Conservation (phyloP, 1,284 basidiomycete genomes). For the Anthracocystis setariae region DNA sequence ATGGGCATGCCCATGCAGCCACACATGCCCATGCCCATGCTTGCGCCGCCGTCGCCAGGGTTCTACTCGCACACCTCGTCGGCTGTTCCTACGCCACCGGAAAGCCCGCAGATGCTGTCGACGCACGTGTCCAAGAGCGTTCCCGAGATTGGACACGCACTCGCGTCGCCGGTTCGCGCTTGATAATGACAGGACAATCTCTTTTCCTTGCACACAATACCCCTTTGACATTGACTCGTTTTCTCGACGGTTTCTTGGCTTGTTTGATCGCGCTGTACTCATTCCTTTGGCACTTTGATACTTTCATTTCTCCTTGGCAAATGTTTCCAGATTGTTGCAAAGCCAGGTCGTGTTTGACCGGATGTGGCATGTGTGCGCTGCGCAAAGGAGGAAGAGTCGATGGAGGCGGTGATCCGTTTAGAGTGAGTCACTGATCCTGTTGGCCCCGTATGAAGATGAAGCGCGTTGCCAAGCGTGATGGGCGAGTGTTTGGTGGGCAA, state of each 20-base stretch:
- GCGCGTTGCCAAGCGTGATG: too few species aligned
- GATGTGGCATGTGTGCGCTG: too few species aligned
- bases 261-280: neutral
- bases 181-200: neutral
- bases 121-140: constrained; percentile 14
- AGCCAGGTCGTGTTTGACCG: too few species aligned
- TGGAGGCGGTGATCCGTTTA: too few species aligned
- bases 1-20: constrained; percentile 17
- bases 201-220: constrained; percentile 5
- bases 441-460: too few species aligned
- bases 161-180: neutral
- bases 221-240: neutral
- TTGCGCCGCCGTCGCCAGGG: constrained; percentile 34
- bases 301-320: too few species aligned
- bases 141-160: constrained; percentile 3
- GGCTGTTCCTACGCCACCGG: constrained; percentile 39
- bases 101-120: constrained; percentile 22
- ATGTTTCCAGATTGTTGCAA: too few species aligned
- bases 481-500: too few species aligned
- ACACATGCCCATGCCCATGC: constrained; percentile 39
- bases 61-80: constrained; percentile 23
- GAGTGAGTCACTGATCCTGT: too few species aligned
- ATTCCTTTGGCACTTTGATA: neutral
- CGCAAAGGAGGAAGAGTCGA: too few species aligned
- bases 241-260: neutral